phyloP scores from a whole-genome alignment of 2,329 filamentous ascomycete species.

The Teratosphaeriaceae sp. region DNA sequence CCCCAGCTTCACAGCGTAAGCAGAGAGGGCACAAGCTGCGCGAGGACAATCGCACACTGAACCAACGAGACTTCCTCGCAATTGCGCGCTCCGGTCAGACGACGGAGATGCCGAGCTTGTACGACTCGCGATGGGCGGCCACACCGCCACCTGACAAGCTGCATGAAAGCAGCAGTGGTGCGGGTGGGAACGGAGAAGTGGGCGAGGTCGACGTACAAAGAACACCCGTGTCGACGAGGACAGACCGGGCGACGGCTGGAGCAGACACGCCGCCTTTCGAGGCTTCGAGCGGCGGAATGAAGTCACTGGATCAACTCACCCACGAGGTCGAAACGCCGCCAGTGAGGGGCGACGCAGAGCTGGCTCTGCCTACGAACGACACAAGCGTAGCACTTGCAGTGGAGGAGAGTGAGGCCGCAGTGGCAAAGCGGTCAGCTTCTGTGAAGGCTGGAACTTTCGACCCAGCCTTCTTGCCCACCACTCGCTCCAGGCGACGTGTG shows the following conservation, averaged over 20 bases:
- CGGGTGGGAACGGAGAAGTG: background rate
- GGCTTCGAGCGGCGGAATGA: no score
- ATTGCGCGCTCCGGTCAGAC: slow-evolving; percentile 33
- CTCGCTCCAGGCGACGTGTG: slow-evolving; percentile 39
- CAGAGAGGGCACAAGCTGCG: slow-evolving; percentile 33
- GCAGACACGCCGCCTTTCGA: background rate
- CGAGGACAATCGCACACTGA: slow-evolving; percentile 41
- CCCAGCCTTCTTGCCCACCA: no score
- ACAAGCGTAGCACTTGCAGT: no score
- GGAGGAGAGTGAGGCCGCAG: no score
- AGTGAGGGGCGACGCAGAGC: no score
- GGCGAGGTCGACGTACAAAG: background rate
- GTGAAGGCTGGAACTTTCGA: no score
- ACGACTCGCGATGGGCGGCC: slow-evolving; percentile 15
- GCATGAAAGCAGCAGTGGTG: background rate
- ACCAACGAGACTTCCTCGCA: slow-evolving; percentile 45
- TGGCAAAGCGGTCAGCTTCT: no score
- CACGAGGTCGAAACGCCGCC: no score
- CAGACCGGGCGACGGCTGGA: background rate
- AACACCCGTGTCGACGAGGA: background rate
- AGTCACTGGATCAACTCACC: no score
- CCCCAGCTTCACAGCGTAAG: slow-evolving; percentile 1
- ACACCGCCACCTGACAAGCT: slow-evolving; percentile 8
- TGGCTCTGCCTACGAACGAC: no score
- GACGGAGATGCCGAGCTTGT: slow-evolving; percentile 28